These are phyloP conservation scores for Porcisia deanei DNA, from an alignment of 208 protist species.

Conservation along the genomic window DNA sequence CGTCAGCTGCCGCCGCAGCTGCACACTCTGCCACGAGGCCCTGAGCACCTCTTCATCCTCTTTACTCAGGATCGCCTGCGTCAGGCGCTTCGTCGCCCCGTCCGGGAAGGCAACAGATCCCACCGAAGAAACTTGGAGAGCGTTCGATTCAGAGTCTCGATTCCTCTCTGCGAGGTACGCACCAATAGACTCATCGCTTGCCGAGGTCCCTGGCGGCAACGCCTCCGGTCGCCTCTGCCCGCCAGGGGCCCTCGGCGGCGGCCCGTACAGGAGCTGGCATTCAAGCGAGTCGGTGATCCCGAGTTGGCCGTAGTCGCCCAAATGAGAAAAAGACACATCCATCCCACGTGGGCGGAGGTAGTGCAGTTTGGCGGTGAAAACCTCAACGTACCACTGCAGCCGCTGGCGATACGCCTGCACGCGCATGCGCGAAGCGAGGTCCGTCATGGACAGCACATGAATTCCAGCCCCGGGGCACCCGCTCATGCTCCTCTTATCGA, in stretches of 20 bases:
- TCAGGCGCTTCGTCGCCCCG: constrained; percentile 32
- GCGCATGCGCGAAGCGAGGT: constrained; percentile 38
- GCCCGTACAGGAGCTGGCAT: constrained; percentile 82
- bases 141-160: constrained; percentile 26
- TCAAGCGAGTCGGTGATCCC: constrained; percentile 55
- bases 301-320: constrained; percentile 90
- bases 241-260: constrained; percentile 12
- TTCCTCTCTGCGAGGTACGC: constrained; percentile 40
- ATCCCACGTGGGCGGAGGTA: constrained; percentile 77
- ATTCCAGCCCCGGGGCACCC: constrained; percentile 79
- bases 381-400: constrained; percentile 88
- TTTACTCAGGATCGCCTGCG: constrained; percentile 34
- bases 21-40: constrained; percentile 54
- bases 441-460: constrained; percentile 72
- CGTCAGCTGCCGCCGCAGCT: constrained; percentile 35
- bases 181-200: constrained; percentile 29
- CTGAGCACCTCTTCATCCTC: constrained; percentile 38
- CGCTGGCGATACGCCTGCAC: constrained; percentile 75
- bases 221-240: constrained; percentile 12
- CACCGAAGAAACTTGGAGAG: constrained; percentile 9
- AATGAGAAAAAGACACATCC: constrained; percentile 74
- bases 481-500: constrained; percentile 77
- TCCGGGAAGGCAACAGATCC: constrained; percentile 21
- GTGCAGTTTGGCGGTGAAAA: constrained; percentile 64
- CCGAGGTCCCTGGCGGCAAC: constrained; percentile 7